Evolutionary conservation across 805 yeast species (phyloP).

Genomic region (Candida boleticola): DNA sequence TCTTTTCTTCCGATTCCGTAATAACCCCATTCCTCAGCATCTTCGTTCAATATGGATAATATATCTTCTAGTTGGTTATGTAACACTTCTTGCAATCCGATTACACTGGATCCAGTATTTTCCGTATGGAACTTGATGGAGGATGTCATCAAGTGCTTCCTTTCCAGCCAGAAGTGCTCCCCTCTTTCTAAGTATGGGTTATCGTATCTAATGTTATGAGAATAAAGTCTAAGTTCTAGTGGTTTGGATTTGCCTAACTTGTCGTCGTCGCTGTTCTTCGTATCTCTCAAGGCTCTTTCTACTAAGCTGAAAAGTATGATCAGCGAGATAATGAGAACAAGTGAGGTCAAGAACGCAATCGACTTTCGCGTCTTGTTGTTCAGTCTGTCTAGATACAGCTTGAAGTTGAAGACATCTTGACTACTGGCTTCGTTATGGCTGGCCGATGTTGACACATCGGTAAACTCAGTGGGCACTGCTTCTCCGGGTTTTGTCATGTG

Average conservation of each 20-base stretch:
- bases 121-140: constrained; percentile 41
- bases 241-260: constrained; percentile 6
- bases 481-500: no score
- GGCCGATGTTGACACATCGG: no score
- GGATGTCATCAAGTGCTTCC: constrained; percentile 36
- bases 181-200: constrained; percentile 29
- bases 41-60: constrained; percentile 21
- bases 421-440: no score
- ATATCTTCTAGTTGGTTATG: constrained; percentile 35
- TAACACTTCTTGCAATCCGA: constrained; percentile 39
- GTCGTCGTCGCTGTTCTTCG: neutral
- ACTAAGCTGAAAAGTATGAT: neutral
- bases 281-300: neutral
- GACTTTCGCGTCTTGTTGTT: neutral
- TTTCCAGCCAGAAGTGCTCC: constrained; percentile 46
- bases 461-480: no score
- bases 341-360: neutral
- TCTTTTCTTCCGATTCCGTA: constrained; percentile 38
- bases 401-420: neutral
- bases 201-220: constrained; percentile 48
- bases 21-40: constrained; percentile 29
- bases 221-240: constrained; percentile 27
- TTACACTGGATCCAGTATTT: constrained; percentile 28
- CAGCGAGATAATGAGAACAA: neutral
- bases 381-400: neutral